Percentiles rank a stretch among this genome's conserved stretches.
Conservation (phyloP, 257 asterid species). For the Gentiana dahurica region DNA sequence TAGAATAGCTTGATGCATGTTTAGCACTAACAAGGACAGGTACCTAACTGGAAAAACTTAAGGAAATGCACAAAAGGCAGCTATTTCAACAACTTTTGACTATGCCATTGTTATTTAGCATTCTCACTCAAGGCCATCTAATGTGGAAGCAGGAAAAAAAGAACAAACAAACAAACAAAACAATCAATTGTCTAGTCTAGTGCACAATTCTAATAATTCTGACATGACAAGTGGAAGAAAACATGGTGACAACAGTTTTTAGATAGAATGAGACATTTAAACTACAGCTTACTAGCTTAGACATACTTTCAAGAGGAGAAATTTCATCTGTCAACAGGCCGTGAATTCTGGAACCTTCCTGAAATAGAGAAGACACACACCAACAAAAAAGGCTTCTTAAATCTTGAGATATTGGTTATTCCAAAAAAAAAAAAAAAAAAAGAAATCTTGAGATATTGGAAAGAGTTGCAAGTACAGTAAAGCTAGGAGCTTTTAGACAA, state of each 20-base stretch:
- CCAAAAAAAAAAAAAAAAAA: constrained; percentile 5
- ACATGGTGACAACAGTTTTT: not conserved
- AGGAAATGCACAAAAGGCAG: too few species aligned
- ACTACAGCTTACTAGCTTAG: not conserved
- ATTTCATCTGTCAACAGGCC: constrained; percentile 24
- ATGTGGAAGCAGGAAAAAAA: too few species aligned
- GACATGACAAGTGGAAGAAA: not conserved
- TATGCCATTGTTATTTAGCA: too few species aligned
- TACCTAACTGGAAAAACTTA: too few species aligned
- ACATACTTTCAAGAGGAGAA: constrained; percentile 13
- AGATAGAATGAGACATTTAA: not conserved
- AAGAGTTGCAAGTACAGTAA: not conserved
- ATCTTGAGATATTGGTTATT: too few species aligned
- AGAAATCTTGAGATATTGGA: not conserved
- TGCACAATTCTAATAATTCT: too few species aligned
- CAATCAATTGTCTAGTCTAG: too few species aligned
- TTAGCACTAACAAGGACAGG: too few species aligned
- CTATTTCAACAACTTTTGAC: too few species aligned
- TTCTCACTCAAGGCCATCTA: too few species aligned
- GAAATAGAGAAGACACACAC: constrained; percentile 13
- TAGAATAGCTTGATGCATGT: too few species aligned
- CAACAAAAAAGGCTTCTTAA: not conserved
- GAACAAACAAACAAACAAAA: too few species aligned
- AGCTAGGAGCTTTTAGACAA: not conserved
- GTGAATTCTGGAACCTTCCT: constrained; percentile 32